These are phyloP conservation scores for Wickerhamiella azyma DNA, from an alignment of 805 yeast genomes.

Conservation along the genomic window DNA sequence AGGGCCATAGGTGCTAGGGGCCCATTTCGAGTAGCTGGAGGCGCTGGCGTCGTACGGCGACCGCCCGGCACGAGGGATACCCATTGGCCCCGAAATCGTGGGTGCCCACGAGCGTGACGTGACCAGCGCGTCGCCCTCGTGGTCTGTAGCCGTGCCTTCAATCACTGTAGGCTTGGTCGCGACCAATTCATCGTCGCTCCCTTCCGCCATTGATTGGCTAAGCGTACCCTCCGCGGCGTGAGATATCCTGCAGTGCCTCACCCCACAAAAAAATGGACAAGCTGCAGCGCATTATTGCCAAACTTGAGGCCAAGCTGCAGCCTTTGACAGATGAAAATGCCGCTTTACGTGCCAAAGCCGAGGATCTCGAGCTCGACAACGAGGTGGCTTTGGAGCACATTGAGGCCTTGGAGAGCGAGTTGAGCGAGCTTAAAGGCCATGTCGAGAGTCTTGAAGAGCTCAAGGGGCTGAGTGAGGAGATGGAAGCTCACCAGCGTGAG, in stretches of 20 bases:
- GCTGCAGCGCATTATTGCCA: conserved; percentile 14
- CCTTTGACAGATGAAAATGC: conserved; percentile 15
- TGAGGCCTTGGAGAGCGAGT: conserved; percentile 20
- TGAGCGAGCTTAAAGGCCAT: conserved; percentile 27
- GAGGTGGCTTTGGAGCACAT: conserved; percentile 27
- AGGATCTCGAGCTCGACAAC: conserved; percentile 23
- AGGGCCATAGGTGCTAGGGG: conserved; percentile 22
- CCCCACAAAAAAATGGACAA: conserved; percentile 1
- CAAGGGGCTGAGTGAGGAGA: conserved; percentile 37
- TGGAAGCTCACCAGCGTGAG: conserved; percentile 34
- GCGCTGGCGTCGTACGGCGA: conserved; percentile 9
- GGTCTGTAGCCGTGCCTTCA: conserved; percentile 18
- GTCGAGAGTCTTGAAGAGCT: conserved; percentile 41
- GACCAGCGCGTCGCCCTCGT: not conserved
- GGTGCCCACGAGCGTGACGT: conserved; percentile 4
- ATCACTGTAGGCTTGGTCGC: conserved; percentile 18
- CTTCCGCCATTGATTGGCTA: conserved; percentile 6
- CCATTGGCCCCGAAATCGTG: conserved; percentile 5
- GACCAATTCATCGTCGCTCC: conserved; percentile 13
- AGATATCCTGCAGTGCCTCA: too few relatives aligned
- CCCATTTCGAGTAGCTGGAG: conserved; percentile 18
- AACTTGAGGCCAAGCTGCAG: conserved; percentile 17
- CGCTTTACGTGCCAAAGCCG: conserved; percentile 19
- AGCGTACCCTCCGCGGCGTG: too few relatives aligned
- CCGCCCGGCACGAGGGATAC: conserved; percentile 7